These are phyloP conservation scores for Kitagawia praeruptora DNA, from an alignment of 129 eudicot species.

Conservation along the genomic window DNA sequence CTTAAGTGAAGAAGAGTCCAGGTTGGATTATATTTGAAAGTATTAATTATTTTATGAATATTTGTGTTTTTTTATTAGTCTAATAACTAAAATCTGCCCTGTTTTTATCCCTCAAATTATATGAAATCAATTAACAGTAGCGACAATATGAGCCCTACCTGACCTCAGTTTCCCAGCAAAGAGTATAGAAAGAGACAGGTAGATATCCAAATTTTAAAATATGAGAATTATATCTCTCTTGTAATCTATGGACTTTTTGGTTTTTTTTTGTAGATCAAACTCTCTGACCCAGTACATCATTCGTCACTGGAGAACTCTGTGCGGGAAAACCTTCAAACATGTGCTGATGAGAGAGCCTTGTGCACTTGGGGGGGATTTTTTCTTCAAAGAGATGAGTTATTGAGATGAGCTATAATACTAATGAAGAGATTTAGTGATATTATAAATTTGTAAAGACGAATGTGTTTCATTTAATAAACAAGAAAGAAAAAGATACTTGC, in stretches of 20 bases:
- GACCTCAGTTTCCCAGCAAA: conserved; percentile 72
- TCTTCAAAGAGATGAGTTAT: not conserved
- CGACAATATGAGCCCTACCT: conserved; percentile 62
- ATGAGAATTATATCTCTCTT: not conserved
- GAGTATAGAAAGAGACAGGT: conserved; percentile 93
- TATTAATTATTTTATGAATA: not conserved
- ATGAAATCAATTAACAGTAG: conserved; percentile 36
- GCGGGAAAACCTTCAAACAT: conserved; percentile 86
- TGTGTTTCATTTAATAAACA: not conserved
- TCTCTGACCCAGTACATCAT: conserved; percentile 74
- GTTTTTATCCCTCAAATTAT: not conserved
- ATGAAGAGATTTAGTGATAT: not conserved
- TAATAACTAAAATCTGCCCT: not conserved
- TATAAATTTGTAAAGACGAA: not conserved
- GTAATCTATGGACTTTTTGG: conserved; percentile 12
- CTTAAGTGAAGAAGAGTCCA: conserved; percentile 86
- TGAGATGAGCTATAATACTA: not conserved
- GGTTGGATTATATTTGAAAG: conserved; percentile 30
- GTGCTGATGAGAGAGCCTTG: conserved; percentile 31
- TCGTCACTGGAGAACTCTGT: conserved; percentile 75
- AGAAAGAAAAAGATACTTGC: not conserved
- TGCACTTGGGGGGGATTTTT: not conserved
- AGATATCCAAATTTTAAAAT: not conserved
- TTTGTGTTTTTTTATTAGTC: not conserved
- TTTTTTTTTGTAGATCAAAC: conserved; percentile 51